phyloP scores from a whole-genome alignment of 176 grass and related monocot species.

The Eremochloa ophiuroides region DNA sequence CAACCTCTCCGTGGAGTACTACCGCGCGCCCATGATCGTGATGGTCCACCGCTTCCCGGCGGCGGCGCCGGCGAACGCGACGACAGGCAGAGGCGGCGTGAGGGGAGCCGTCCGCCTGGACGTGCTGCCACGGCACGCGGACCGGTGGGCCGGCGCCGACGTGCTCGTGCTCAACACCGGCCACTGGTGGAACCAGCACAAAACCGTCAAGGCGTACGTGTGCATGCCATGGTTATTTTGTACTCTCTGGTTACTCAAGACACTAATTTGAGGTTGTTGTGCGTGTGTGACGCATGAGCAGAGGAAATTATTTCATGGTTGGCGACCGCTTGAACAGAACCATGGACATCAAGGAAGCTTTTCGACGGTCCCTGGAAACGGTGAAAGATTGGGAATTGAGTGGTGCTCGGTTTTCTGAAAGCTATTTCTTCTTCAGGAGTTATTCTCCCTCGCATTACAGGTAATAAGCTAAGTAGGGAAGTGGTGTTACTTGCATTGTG shows the following conservation, averaged over 20 bases:
- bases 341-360: constrained; percentile 33
- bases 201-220: constrained; percentile 27
- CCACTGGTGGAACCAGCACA: constrained; percentile 44
- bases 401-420: not conserved
- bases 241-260: not conserved
- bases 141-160: constrained; percentile 25
- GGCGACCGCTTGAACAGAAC: constrained; percentile 16
- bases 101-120: constrained; percentile 23
- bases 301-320: constrained; percentile 49
- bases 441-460: constrained; percentile 40
- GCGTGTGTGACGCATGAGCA: not conserved
- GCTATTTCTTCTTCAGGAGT: constrained; percentile 36
- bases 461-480: too few species aligned
- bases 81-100: not conserved
- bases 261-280: not conserved
- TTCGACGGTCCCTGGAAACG: constrained; percentile 15
- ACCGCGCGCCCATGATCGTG: constrained; percentile 42
- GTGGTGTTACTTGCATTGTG: not conserved
- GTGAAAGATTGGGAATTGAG: constrained; percentile 25
- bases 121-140: constrained; percentile 23
- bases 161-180: constrained; percentile 50
- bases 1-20: constrained; percentile 37
- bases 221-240: not conserved
- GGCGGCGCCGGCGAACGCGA: not conserved
- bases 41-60: constrained; percentile 27